Evolutionary conservation across 306 rosid genomes (phyloP).

Genomic region (Malus sylvestris): DNA sequence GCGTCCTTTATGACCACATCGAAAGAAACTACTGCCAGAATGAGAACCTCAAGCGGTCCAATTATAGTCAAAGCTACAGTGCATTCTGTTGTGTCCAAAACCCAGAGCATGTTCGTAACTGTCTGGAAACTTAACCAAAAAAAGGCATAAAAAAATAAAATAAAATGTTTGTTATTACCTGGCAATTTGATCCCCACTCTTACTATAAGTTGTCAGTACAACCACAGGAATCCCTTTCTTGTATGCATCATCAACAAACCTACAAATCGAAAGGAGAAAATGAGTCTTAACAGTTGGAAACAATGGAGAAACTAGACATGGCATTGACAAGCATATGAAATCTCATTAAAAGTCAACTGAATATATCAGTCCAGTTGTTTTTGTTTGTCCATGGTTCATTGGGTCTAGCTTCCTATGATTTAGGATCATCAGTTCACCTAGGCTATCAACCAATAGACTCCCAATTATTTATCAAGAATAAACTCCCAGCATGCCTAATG

Average conservation of each 20-base stretch:
- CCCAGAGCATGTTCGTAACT: neutral
- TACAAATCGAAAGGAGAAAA: slow-evolving; percentile 32
- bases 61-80: neutral
- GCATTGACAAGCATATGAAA: neutral
- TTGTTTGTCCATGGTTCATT: neutral
- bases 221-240: slow-evolving; percentile 62
- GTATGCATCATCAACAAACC: slow-evolving; percentile 78
- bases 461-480: neutral
- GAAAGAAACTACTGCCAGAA: neutral
- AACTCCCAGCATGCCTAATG: neutral
- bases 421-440: neutral
- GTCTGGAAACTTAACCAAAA: neutral
- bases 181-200: slow-evolving; percentile 55
- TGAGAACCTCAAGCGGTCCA: too few species aligned
- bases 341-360: neutral
- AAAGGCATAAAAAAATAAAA: neutral
- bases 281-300: neutral
- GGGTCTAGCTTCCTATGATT: neutral
- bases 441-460: neutral
- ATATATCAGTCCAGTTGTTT: neutral
- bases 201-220: slow-evolving; percentile 66
- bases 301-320: neutral
- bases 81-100: neutral
- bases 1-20: neutral
- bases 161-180: slow-evolving; percentile 32